Percentiles rank a stretch among this genome's conserved stretches.
Evolutionary conservation across 768 basidiomycete species (phyloP).

Genomic region (Trametes meyenii): DNA sequence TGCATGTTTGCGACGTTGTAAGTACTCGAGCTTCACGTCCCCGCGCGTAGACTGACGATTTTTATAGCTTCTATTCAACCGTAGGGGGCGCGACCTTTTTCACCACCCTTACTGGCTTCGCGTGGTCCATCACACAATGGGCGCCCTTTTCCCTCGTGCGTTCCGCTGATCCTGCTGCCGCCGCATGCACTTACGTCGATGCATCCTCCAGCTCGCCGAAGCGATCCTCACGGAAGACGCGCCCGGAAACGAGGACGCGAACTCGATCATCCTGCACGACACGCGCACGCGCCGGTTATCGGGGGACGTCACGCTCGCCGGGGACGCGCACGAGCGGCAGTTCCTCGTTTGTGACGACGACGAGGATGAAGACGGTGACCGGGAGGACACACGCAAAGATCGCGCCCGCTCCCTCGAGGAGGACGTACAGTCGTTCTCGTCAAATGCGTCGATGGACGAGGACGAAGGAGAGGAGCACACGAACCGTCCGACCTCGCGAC

Average conservation of each 20-base stretch:
- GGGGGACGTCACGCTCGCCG: conserved; percentile 7
- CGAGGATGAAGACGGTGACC: conserved; percentile 30
- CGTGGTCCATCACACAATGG: conserved; percentile 95
- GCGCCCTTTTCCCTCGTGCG: conserved; percentile 87
- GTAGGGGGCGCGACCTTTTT: conserved; percentile 75
- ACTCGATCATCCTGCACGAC: conserved; percentile 44
- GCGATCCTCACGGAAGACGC: conserved; percentile 75
- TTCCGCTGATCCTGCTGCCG: conserved; percentile 7
- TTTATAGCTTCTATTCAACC: conserved; percentile 64
- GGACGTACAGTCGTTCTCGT: conserved; percentile 34
- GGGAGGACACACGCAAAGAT: background rate
- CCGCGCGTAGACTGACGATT: background rate
- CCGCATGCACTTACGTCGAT: background rate
- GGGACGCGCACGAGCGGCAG: conserved; percentile 35
- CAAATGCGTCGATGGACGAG: conserved; percentile 32
- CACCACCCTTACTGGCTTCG: conserved; percentile 80
- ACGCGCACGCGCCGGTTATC: conserved; percentile 35
- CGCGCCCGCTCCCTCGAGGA: conserved; percentile 21
- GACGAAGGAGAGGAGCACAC: conserved; percentile 5
- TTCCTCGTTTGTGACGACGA: conserved; percentile 32
- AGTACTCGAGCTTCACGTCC: conserved; percentile 37
- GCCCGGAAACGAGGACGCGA: conserved; percentile 33
- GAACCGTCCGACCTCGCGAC: conserved; percentile 11
- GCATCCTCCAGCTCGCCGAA: conserved; percentile 62
- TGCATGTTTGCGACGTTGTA: conserved; percentile 88